A percentile compares a stretch with the other conserved stretches of the same genome.
These are phyloP conservation scores for Avena insularis DNA, from an alignment of 176 grass and related monocot genomes.

Conservation along the genomic window DNA sequence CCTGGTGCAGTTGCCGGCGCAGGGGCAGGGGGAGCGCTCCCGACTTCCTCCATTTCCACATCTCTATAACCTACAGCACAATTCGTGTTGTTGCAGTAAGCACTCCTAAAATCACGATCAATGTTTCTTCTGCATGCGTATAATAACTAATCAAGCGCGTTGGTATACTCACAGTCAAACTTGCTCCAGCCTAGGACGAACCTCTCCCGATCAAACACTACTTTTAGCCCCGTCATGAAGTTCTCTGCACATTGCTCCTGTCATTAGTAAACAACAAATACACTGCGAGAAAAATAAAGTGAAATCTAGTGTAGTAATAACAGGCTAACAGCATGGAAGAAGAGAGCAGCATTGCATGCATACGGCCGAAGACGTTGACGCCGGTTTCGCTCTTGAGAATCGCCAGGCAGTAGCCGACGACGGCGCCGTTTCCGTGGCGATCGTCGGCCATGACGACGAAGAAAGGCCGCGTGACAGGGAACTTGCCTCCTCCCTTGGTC, in stretches of 20 bases:
- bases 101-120: not conserved
- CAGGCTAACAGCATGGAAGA: too few relatives aligned
- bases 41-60: not conserved
- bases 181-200: conserved; percentile 61
- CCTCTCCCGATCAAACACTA: conserved; percentile 59
- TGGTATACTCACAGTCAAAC: conserved; percentile 59
- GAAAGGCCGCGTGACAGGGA: conserved; percentile 23
- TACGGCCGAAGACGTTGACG: conserved; percentile 70
- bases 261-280: not conserved
- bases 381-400: conserved; percentile 31
- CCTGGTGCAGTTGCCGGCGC: not conserved
- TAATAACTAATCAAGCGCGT: too few relatives aligned
- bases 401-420: conserved; percentile 53
- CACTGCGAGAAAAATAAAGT: too few relatives aligned
- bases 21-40: not conserved
- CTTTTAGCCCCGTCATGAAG: conserved; percentile 66
- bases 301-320: not conserved
- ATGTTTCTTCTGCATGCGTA: not conserved
- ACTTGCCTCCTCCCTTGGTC: conserved; percentile 46
- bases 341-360: not conserved
- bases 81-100: not conserved
- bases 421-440: not conserved
- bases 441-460: fast-evolving
- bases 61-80: not conserved
- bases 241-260: conserved; percentile 54